These are phyloP conservation scores for Fusarium musae DNA, from an alignment of 2,329 filamentous ascomycete genomes.

Conservation along the genomic window DNA sequence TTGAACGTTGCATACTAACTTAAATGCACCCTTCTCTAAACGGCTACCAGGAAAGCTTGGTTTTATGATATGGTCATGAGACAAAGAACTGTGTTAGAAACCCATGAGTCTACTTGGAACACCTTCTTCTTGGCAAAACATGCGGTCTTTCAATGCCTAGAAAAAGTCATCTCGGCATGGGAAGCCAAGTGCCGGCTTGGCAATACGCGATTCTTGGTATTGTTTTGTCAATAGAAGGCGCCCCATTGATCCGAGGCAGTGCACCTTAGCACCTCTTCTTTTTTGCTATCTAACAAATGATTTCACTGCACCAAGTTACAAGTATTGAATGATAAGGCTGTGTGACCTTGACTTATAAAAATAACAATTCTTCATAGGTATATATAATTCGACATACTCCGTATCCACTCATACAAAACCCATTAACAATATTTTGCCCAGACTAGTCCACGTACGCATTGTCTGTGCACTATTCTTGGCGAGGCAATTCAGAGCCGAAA, in stretches of 20 bases:
- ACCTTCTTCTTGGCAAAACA: fast-evolving
- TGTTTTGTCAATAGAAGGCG: neutral
- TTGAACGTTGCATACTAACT: fast-evolving
- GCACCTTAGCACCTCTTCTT: neutral
- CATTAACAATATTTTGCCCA: neutral
- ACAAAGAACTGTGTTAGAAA: neutral
- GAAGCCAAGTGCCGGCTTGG: slow-evolving; percentile 15
- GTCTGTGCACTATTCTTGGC: slow-evolving; percentile 26
- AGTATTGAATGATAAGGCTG: neutral
- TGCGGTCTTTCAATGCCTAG: neutral
- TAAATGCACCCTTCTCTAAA: no score
- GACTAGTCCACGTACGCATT: slow-evolving; percentile 1
- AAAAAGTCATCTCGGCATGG: slow-evolving; percentile 8
- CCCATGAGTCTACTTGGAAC: fast-evolving
- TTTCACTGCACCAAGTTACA: neutral
- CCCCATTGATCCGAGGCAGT: neutral
- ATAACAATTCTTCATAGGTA: neutral
- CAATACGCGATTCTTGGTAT: neutral
- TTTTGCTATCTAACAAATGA: fast-evolving
- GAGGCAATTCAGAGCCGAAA: slow-evolving; percentile 17
- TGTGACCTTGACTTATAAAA: no score
- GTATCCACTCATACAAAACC: fast-evolving
- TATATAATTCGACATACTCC: neutral
- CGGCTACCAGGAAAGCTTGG: no score
- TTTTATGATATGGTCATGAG: no score